Evolutionary conservation across 441 rosid species (phyloP).

Genomic region (Melastoma candidum): DNA sequence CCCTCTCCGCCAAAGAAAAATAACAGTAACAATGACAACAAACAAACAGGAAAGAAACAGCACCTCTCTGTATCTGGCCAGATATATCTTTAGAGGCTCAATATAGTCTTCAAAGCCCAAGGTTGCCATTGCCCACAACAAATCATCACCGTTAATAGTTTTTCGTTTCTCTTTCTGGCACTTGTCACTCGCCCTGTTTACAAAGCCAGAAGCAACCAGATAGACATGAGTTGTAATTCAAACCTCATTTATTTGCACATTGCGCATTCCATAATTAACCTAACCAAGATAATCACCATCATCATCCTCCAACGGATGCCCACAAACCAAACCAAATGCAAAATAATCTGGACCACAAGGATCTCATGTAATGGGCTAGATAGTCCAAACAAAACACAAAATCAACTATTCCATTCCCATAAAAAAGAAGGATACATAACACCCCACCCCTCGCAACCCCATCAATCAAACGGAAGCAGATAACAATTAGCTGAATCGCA

Average conservation of each 20-base stretch:
- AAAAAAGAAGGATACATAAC: no score
- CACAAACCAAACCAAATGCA: no score
- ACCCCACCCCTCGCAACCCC: background rate
- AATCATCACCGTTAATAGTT: constrained; percentile 81
- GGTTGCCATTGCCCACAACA: constrained; percentile 85
- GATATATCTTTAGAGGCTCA: constrained; percentile 66
- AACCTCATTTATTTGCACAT: no score
- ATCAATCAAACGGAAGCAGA: background rate
- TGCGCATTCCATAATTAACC: no score
- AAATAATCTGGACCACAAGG: no score
- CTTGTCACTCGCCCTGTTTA: constrained; percentile 65
- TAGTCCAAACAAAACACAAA: no score
- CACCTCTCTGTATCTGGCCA: constrained; percentile 68
- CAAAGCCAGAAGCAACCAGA: background rate
- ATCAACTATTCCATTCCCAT: no score
- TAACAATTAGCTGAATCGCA: background rate
- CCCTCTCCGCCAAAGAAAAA: no score
- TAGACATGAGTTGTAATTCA: no score
- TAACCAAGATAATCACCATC: no score
- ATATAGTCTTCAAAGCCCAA: constrained; percentile 77
- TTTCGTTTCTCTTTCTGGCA: constrained; percentile 80
- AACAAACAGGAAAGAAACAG: constrained; percentile 2
- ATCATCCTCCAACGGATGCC: no score
- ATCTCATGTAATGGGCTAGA: no score
- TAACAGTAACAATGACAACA: background rate